Evolutionary conservation across 306 rosid species (phyloP), one percentile per base, ranked within the genome.

Genomic region (Abrus precatorius): DNA sequence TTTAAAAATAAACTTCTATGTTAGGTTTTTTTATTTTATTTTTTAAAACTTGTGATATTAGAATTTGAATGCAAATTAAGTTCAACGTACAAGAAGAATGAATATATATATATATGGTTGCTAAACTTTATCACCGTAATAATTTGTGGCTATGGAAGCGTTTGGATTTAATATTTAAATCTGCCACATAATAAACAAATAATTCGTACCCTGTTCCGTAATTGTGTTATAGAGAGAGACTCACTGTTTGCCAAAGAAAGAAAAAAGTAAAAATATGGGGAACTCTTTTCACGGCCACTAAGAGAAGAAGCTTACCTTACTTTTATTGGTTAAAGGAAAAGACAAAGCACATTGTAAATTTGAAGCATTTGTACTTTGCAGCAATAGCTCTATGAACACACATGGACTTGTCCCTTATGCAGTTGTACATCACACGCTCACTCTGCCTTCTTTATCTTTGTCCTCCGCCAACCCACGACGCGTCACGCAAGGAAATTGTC

Each of bases 401-500:
- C 62, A 8, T 33, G n/a, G 34, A n/a, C 43, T n/a, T 38, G 12
- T 20, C 56, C 74, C 20, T 28, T 5, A 29, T 30, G 29, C 41
- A 13, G 7, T 12, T 59, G 29, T 34, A 29, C 30, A 28, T 33
- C 2, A 72, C 4, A 44, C 7, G 5, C 59, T 13, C 13, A 9
- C 34, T 54, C 50, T 52, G n/a, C n/a, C 54, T 64, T n/a, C 45
- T 65, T 65, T 40, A 6, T 27, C 14, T 8, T 10, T 56, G 65
- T 61, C 20, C 10, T 40, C 63, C 65, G 56, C 67, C 20, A 20
- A 20, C 20, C 20, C 47, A 9, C 14, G 68, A 65, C 28, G 83
- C 88, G 88, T 87, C 78, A 82, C 87, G 85, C 44, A 88, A 75
- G 69, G 47, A 63, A 81, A 81, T 57, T 84, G 74, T 54, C 27